Conservation (phyloP, 139 green algal genomes). For the Tetradesmus obliquus region DNA sequence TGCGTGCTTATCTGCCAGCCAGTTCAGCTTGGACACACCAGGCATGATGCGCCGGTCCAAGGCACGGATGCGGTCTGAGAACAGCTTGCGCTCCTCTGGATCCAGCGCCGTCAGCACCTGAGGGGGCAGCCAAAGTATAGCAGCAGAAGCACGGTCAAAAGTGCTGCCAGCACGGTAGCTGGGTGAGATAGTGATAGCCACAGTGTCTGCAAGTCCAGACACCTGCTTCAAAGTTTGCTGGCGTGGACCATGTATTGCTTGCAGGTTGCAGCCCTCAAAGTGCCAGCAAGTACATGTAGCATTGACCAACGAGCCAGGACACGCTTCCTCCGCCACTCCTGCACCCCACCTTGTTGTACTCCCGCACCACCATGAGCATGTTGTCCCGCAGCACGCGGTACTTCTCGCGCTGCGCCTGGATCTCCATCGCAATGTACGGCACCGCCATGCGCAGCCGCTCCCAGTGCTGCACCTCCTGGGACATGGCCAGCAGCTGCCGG, state of each 20-base stretch:
- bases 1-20: conserved; percentile 72
- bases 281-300: neutral
- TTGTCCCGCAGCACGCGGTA: conserved; percentile 86
- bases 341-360: conserved; percentile 74
- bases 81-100: conserved; percentile 84
- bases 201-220: too few species aligned
- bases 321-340: neutral
- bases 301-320: neutral
- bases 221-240: too few species aligned
- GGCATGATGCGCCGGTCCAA: conserved; percentile 89
- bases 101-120: conserved; percentile 79
- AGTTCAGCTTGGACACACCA: conserved; percentile 85
- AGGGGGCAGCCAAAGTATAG: neutral
- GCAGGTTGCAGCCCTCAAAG: neutral
- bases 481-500: conserved; percentile 76
- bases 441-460: conserved; percentile 86
- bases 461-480: conserved; percentile 84
- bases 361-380: conserved; percentile 65
- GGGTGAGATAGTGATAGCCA: too few species aligned
- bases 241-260: neutral
- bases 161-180: neutral
- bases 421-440: conserved; percentile 89
- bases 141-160: neutral
- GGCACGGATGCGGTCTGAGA: conserved; percentile 85
- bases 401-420: conserved; percentile 86